A percentile compares a stretch with the other conserved stretches of the same genome.
phyloP scores from a whole-genome alignment of 2,329 filamentous ascomycete species.

The Cladosporium sp. region DNA sequence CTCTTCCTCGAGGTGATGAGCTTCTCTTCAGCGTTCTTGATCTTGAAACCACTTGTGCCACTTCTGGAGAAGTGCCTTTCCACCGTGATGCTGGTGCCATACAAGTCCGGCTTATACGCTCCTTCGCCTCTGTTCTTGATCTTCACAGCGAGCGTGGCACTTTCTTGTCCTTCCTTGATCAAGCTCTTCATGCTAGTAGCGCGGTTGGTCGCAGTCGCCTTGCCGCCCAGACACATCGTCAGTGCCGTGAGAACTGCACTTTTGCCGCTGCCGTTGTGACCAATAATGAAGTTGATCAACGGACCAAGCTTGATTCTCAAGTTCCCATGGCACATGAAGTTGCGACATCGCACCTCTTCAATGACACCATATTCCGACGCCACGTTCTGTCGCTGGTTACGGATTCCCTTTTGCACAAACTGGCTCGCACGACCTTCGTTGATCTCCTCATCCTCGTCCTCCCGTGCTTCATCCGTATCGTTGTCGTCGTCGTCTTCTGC shows the following conservation, averaged over 20 bases:
- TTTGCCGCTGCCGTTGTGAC: conserved; percentile 96
- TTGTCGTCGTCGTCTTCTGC: no score
- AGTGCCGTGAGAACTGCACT: conserved; percentile 92
- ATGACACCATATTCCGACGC: conserved; percentile 82
- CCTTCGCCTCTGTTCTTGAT: conserved; percentile 87
- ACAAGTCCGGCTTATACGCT: conserved; percentile 77
- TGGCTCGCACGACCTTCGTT: conserved; percentile 28
- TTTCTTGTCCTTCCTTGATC: conserved; percentile 83
- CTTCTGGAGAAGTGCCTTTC: conserved; percentile 79
- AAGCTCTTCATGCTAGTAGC: conserved; percentile 84
- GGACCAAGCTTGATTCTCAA: conserved; percentile 83
- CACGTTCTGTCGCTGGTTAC: conserved; percentile 54
- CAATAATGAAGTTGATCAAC: conserved; percentile 95
- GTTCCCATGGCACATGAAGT: conserved; percentile 93
- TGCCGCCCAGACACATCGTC: conserved; percentile 90
- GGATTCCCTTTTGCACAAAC: conserved; percentile 27
- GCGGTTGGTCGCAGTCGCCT: conserved; percentile 87
- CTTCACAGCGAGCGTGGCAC: conserved; percentile 68
- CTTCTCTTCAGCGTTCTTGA: conserved; percentile 68
- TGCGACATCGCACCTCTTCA: conserved; percentile 78
- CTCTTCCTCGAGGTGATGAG: conserved; percentile 76
- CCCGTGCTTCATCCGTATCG: conserved; percentile 18
- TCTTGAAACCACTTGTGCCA: conserved; percentile 77
- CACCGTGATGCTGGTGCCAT: conserved; percentile 81
- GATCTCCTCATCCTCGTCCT: conserved; percentile 25